These are phyloP conservation scores for Cercophora samala DNA, from an alignment of 495 filamentous ascomycete species.

Conservation along the genomic window DNA sequence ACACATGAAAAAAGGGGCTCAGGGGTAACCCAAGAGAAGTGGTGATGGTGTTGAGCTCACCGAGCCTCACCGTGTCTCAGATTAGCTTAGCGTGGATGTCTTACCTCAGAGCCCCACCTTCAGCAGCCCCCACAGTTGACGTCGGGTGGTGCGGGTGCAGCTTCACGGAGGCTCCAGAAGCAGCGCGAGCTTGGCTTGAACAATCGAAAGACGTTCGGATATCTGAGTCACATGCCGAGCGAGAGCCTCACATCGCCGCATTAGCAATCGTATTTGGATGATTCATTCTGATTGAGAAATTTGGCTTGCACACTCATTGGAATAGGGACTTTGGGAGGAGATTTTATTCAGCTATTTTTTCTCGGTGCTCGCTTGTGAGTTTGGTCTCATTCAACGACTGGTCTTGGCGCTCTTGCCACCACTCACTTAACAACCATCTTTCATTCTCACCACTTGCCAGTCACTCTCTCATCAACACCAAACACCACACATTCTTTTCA, in stretches of 20 bases:
- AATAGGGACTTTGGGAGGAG: background rate
- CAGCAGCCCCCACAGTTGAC: background rate
- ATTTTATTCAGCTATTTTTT: background rate
- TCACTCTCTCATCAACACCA: background rate
- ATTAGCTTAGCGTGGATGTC: background rate
- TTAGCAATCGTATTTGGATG: background rate
- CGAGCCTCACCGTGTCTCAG: constrained; percentile 8
- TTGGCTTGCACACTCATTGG: background rate
- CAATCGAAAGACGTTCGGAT: background rate
- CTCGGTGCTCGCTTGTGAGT: background rate
- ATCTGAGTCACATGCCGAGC: background rate
- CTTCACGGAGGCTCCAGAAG: background rate
- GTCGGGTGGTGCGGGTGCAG: background rate
- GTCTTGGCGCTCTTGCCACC: background rate
- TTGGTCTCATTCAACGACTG: background rate
- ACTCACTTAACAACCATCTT: constrained; percentile 1
- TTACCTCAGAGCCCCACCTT: background rate
- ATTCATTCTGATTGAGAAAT: background rate
- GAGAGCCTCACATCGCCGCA: background rate
- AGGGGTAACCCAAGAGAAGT: background rate
- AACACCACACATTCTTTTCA: background rate
- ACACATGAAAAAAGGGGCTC: background rate
- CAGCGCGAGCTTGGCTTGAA: background rate
- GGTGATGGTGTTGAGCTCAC: background rate
- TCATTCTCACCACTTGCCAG: background rate